Evolutionary conservation across 495 filamentous ascomycete genomes (phyloP).

Genomic region (Penicillium desertorum): DNA sequence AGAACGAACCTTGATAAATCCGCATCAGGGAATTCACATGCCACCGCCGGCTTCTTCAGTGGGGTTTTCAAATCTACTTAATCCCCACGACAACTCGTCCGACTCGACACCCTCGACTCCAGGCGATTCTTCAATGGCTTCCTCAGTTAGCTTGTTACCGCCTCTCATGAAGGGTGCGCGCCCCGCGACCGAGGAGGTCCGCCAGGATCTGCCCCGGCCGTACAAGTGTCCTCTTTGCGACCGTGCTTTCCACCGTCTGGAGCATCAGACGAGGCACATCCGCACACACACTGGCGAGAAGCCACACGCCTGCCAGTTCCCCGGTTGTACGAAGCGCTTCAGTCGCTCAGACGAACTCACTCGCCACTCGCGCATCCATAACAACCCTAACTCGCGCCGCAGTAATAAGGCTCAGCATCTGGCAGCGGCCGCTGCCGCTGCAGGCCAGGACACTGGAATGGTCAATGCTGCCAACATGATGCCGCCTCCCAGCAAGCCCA

Average conservation of each 20-base stretch:
- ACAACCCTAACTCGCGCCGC: constrained; percentile 93
- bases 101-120: constrained; percentile 31
- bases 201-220: constrained; percentile 85
- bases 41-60: constrained; percentile 68
- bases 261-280: constrained; percentile 97
- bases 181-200: constrained; percentile 55
- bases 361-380: constrained; percentile 96
- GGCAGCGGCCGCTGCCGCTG: constrained; percentile 54
- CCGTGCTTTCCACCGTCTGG: constrained; percentile 96
- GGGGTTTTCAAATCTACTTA: constrained; percentile 78
- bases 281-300: constrained; percentile 98
- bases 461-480: constrained; percentile 58
- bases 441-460: constrained; percentile 51
- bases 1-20: background rate
- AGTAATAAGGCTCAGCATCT: constrained; percentile 82
- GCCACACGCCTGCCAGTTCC: constrained; percentile 91
- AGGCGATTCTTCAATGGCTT: constrained; percentile 59
- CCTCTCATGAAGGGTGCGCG: constrained; percentile 64
- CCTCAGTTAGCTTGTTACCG: constrained; percentile 66
- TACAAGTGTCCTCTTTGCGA: constrained; percentile 99
- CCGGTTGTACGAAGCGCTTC: constrained; percentile 96
- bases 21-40: constrained; percentile 58
- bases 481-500: constrained; percentile 72
- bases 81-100: constrained; percentile 51
- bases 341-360: constrained; percentile 96